Conservation (phyloP, 768 basidiomycete species). For the Lyophyllum shimeji region DNA sequence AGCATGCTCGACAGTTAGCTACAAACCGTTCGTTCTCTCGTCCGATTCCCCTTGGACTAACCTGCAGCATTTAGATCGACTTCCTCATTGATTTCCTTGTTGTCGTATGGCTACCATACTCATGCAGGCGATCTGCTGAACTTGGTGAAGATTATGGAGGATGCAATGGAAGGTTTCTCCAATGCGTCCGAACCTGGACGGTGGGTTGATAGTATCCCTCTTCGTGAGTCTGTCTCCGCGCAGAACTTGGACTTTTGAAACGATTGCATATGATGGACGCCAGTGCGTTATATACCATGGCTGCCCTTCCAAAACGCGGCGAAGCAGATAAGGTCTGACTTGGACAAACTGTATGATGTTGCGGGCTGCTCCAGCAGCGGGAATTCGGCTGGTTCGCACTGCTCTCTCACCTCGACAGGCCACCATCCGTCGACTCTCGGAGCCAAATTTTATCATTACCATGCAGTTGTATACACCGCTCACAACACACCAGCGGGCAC, state of each 20-base stretch:
- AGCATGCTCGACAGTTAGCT: neutral
- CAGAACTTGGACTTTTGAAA: neutral
- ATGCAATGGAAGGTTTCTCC: conserved; percentile 33
- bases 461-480: too few relatives aligned
- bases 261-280: neutral
- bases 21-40: too few relatives aligned
- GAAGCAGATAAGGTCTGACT: conserved; percentile 21
- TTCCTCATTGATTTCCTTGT: conserved; percentile 21
- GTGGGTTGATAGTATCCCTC: conserved; percentile 29
- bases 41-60: too few relatives aligned
- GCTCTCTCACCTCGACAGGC: too few relatives aligned
- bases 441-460: too few relatives aligned
- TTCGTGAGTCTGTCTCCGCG: conserved; percentile 16
- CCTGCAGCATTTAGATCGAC: conserved; percentile 18
- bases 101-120: conserved; percentile 25
- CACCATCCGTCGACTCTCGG: too few relatives aligned
- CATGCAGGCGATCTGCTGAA: conserved; percentile 17
- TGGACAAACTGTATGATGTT: conserved; percentile 26
- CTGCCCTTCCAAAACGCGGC: conserved; percentile 29
- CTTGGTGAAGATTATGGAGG: conserved; percentile 31
- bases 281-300: conserved; percentile 33
- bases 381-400: too few relatives aligned
- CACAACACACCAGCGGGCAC: too few relatives aligned
- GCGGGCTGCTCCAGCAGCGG: conserved; percentile 31
- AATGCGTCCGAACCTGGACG: conserved; percentile 32